A percentile compares a stretch with the other conserved stretches of the same genome.
phyloP scores from a whole-genome alignment of 2,329 filamentous ascomycete species.

The Trichoderma gracile region DNA sequence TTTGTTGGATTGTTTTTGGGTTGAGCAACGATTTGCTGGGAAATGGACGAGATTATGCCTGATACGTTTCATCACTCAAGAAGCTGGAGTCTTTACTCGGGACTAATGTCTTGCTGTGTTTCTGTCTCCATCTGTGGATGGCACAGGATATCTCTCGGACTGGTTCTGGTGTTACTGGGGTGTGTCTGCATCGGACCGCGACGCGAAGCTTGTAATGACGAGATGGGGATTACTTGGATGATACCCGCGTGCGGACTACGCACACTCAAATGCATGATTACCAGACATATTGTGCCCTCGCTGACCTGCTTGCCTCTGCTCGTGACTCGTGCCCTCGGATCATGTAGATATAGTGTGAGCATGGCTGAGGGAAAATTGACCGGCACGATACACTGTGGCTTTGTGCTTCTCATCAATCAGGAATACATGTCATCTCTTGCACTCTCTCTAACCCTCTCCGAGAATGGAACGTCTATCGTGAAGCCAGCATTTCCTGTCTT shows the following conservation, averaged over 20 bases:
- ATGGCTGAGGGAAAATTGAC: background rate
- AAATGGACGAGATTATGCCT: background rate
- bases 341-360: no score
- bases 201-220: constrained; percentile 5
- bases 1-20: background rate
- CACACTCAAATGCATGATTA: constrained; percentile 1
- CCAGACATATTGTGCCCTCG: background rate
- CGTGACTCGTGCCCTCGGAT: no score
- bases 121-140: background rate
- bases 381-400: background rate
- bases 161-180: background rate
- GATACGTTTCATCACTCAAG: background rate
- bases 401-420: background rate
- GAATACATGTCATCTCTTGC: background rate
- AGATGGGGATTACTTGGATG: constrained; percentile 25
- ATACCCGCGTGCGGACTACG: constrained; percentile 21
- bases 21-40: background rate
- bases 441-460: background rate
- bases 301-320: background rate
- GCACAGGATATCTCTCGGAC: background rate
- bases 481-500: background rate
- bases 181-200: background rate
- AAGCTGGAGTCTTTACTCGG: no score
- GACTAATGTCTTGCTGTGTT: background rate
- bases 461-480: background rate